A percentile compares a stretch with the other conserved stretches of the same genome.
Conservation (phyloP, 768 basidiomycete species). For the Rhizopogon roseolus region DNA sequence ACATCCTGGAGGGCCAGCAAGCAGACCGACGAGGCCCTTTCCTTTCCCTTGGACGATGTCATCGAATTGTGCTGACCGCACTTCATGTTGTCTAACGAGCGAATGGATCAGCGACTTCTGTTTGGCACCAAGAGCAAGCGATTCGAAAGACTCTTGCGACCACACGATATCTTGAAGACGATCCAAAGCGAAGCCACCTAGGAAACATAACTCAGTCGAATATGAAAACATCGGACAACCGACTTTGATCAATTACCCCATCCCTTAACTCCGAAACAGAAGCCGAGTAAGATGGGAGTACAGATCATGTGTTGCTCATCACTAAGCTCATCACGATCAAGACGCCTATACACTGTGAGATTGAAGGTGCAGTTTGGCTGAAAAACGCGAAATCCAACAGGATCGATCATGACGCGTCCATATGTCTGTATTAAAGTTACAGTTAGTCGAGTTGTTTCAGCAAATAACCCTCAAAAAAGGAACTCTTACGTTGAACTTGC, state of each 20-base stretch:
- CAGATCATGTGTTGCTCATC: not conserved
- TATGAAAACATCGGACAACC: not conserved
- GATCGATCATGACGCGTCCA: not conserved
- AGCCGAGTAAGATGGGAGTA: not conserved
- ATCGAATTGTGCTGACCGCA: not conserved
- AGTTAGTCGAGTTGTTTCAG: not conserved
- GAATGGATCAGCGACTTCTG: not conserved
- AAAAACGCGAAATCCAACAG: not conserved
- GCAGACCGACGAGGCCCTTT: slow-evolving; percentile 11
- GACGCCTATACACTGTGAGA: not conserved
- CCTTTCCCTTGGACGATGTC: not conserved
- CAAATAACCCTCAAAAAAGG: not conserved
- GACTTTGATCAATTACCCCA: not conserved
- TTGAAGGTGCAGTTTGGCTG: not conserved
- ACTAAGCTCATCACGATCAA: not conserved
- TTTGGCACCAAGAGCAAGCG: not conserved
- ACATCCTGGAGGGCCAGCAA: slow-evolving; percentile 24
- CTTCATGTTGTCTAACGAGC: not conserved
- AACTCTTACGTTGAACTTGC: not conserved
- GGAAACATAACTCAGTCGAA: not conserved
- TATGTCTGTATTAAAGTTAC: not conserved
- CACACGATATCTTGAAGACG: not conserved
- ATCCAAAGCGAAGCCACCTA: not conserved
- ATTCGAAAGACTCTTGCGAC: not conserved
- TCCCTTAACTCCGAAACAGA: not conserved